Base-by-base conservation (phyloP, 2,329 filamentous ascomycete species). In the Stachybotrys elegans region DNA sequence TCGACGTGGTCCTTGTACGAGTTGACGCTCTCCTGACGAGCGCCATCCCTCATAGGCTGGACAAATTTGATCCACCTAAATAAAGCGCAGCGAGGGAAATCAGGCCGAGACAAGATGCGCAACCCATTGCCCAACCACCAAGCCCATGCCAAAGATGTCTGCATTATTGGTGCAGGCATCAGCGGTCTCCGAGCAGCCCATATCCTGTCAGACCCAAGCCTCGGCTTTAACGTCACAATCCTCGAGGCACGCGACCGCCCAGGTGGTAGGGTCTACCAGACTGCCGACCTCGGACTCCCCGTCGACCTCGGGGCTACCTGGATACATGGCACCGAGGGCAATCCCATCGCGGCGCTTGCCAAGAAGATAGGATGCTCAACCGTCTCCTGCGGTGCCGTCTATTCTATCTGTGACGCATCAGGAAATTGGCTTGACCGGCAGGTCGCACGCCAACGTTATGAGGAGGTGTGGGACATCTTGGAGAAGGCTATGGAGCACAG, bases 141-240 rank as follows among this genome's bases (percentile, higher is more conserved):
- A n/a, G n/a, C n/a, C n/a, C n/a, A n/a, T n/a, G n/a, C n/a, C n/a
- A n/a, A n/a, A n/a, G n/a, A 81, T 48, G 65, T 88, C 32, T 80
- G 78, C 23, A 69, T 90, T n/a, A 66, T 90, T 32, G 86, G 85
- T 16, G 84, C 83, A 29, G 85, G 85, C 5, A 70, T 88, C 19
- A 75, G 84, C 5, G 85, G 85, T 0, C 68, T 90, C n/a, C 73
- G 84, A 49, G 86, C 83, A 57, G 83, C 84, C 42, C 82, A 87
- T 51, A 61, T 88, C 2, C 67, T 90, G 0, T 64, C 86, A 3
- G 71, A 77, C 44, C 71, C 79, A 57, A n/a, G n/a, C n/a, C n/a
- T n/a, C n/a, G 84, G 83, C 14, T 80, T 83, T 54, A 68, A 74
- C 31, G 84, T 89, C 12, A 86, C 84, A 0, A 69, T 89, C 13